Percentiles rank a stretch among this genome's conserved stretches.
phyloP scores from a whole-genome alignment of 2,329 filamentous ascomycete species.

The Aspergillus sp. region DNA sequence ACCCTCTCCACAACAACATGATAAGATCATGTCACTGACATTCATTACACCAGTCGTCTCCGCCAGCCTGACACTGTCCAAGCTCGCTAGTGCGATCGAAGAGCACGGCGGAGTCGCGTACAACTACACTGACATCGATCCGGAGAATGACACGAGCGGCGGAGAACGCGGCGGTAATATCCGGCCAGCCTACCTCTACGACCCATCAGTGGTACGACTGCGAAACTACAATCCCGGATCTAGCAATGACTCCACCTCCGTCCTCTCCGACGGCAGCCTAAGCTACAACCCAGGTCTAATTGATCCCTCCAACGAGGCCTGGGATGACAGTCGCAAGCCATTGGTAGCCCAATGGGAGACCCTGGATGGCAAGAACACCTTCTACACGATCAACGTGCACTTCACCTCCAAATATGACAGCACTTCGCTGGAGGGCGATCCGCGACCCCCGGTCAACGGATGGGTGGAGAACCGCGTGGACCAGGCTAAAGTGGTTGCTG shows the following conservation, averaged over 20 bases:
- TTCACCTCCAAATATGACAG: constrained; percentile 68
- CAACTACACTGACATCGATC: constrained; percentile 61
- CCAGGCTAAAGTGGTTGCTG: constrained; percentile 62
- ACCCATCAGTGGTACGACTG: constrained; percentile 61
- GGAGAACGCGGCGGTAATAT: constrained; percentile 72
- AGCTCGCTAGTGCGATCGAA: constrained; percentile 57
- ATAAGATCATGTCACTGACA: neutral
- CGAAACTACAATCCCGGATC: constrained; percentile 60
- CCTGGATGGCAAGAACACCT: constrained; percentile 55
- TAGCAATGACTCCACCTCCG: constrained; percentile 57
- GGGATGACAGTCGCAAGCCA: constrained; percentile 65
- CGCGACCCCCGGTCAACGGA: constrained; percentile 66
- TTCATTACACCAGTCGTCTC: constrained; percentile 38
- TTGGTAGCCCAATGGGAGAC: constrained; percentile 67
- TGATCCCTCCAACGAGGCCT: constrained; percentile 63
- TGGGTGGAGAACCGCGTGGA: constrained; percentile 59
- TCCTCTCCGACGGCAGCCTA: constrained; percentile 60
- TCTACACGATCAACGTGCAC: constrained; percentile 75
- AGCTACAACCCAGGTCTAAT: constrained; percentile 70
- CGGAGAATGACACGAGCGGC: constrained; percentile 63
- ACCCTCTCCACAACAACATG: neutral
- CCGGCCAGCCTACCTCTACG: constrained; percentile 70
- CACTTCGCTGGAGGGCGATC: constrained; percentile 65
- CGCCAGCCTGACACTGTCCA: constrained; percentile 61
- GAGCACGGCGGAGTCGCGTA: constrained; percentile 56